Evolutionary conservation across 352 stramenopile genomes (phyloP), one percentile per base, ranked within the genome.

Genomic region (Phytophthora melonis): DNA sequence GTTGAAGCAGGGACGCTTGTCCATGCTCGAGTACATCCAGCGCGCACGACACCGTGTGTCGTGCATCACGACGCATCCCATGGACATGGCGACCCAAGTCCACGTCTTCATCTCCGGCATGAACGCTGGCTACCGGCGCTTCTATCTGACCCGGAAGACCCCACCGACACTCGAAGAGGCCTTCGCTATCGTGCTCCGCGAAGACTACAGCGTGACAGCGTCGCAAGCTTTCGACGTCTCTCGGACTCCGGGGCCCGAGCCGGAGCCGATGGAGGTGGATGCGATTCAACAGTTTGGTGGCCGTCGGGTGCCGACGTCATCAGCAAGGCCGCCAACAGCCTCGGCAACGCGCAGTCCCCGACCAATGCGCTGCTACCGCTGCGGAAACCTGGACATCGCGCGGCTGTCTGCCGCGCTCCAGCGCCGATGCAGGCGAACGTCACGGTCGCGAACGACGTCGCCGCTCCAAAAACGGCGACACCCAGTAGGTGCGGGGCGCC

Each of bases 61-160:
- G 3, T 73, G 49, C 23, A 27, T 27, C 23, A 27, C 23, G 23
- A 27, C 23, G 23, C 23, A 27, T 27, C 52, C 70, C 1, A 18
- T 79, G 0, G 63, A 79, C 57, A 70, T 57, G 71, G 30, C 45
- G 18, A 83, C 72, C 0, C 61, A 80, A 32, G 65, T 78, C 41
- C 36, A 68, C n/a, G 63, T 74, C 64, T 77, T 79, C 27, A 32
- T 78, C 0, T 56, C 58, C 3, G 53, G 59, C 1, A 72, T 79
- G 57, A 79, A 66, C 41, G 34, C 58, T 66, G 56, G 47, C 0
- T 64, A 68, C 21, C 56, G 70, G 41, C 68, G 60, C 23, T 74
- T 75, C 45, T 68, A 78, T 16, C n/a, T 71, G 34, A 70, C 68
- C 2, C 27, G 49, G 23, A 70, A 77, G 58, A 36, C 61, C 0